Conservation (phyloP, 345 rosid genomes). For the Lagerstroemia speciosa region DNA sequence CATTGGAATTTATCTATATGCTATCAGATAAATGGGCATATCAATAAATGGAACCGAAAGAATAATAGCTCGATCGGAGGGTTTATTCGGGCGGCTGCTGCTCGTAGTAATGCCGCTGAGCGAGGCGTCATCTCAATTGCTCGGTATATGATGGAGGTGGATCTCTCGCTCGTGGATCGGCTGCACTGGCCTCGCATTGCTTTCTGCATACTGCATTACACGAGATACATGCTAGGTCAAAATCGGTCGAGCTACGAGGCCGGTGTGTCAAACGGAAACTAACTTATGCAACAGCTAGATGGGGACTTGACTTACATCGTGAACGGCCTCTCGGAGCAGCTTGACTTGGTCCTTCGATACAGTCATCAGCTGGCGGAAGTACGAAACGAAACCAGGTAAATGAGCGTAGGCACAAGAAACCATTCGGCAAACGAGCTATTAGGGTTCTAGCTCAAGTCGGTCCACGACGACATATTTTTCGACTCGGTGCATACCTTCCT, state of each 20-base stretch:
- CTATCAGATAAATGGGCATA: too few species aligned
- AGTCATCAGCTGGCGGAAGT: constrained; percentile 21
- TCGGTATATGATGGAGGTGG: not conserved
- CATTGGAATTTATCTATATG: too few species aligned
- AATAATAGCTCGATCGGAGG: not conserved
- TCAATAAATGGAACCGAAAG: too few species aligned
- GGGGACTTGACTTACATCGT: constrained; percentile 54
- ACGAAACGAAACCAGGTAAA: too few species aligned
- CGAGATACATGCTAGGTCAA: not conserved
- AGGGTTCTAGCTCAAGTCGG: too few species aligned
- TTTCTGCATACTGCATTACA: constrained; percentile 35
- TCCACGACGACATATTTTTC: too few species aligned
- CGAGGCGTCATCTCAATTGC: not conserved
- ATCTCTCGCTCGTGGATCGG: constrained; percentile 21
- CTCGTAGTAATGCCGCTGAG: constrained; percentile 7
- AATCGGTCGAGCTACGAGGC: too few species aligned
- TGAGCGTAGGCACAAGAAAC: too few species aligned
- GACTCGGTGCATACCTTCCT: too few species aligned
- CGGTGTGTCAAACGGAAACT: too few species aligned
- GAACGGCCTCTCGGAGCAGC: constrained; percentile 35
- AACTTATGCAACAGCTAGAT: too few species aligned
- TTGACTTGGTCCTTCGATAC: constrained; percentile 36
- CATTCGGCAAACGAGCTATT: too few species aligned
- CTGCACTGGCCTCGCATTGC: constrained; percentile 51
- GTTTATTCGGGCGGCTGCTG: constrained; percentile 3